A percentile compares a stretch with the other conserved stretches of the same genome.
Conservation (phyloP, 2,329 filamentous ascomycete species). For the Diaporthe australafricana region DNA sequence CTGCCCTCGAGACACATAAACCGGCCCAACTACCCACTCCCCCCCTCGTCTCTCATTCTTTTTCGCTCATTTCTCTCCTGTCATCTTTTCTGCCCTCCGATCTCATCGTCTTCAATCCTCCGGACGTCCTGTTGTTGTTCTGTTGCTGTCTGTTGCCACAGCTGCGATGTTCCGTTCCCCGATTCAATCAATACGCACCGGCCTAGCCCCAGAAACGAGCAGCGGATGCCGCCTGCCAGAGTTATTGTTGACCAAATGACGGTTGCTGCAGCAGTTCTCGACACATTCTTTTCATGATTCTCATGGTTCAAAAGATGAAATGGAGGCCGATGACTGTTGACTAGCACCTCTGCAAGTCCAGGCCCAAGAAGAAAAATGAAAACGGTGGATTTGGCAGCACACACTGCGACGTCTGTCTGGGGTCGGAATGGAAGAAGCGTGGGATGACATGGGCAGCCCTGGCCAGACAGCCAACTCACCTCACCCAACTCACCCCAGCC, state of each 20-base stretch:
- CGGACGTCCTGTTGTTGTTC: slow-evolving; percentile 12
- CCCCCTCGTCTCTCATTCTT: slow-evolving; percentile 41
- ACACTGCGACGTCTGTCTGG: not conserved
- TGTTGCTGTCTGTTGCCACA: slow-evolving; percentile 21
- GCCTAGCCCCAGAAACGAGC: not conserved
- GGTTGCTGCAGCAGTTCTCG: not conserved
- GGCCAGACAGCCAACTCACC: not conserved
- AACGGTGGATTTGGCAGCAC: not conserved
- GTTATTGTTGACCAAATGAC: not conserved
- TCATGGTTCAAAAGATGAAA: not conserved
- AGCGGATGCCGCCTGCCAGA: not conserved
- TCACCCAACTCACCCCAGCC: not conserved
- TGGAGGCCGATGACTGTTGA: not conserved
- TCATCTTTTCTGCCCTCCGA: slow-evolving; percentile 36
- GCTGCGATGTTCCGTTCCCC: slow-evolving; percentile 4
- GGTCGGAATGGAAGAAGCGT: not conserved
- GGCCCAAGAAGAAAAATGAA: not conserved
- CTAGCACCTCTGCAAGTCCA: not conserved
- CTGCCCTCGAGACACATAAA: slow-evolving; percentile 34
- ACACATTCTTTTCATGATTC: not conserved
- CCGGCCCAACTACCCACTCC: slow-evolving; percentile 48
- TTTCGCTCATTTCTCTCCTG: slow-evolving; percentile 42
- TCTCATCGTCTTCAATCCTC: slow-evolving; percentile 32
- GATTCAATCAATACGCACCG: not conserved
- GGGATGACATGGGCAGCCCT: slow-evolving; percentile 8